Conservation (phyloP, 1,284 basidiomycete genomes). For the Athelia sp. region DNA sequence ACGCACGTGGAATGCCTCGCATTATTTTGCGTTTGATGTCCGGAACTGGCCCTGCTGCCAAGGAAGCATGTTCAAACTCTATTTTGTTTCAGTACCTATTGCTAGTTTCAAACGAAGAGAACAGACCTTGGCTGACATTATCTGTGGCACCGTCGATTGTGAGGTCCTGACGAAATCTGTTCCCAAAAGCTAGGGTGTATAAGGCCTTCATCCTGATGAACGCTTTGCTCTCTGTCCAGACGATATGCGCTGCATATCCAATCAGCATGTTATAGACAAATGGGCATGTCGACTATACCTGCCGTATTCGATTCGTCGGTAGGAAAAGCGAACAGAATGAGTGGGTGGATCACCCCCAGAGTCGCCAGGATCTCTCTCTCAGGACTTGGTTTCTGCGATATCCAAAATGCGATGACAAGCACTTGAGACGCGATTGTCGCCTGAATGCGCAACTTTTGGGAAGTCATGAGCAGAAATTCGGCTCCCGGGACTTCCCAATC, state of each 20-base stretch:
- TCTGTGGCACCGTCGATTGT: slow-evolving; percentile 31
- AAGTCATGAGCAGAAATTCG: slow-evolving; percentile 18
- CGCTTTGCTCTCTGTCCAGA: slow-evolving; percentile 31
- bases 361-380: slow-evolving; percentile 22
- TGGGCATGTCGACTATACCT: slow-evolving; percentile 15
- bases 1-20: slow-evolving; percentile 21
- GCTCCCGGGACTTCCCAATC: slow-evolving; percentile 29
- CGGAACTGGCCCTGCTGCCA: slow-evolving; percentile 20
- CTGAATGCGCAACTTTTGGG: slow-evolving; percentile 17
- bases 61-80: slow-evolving; percentile 32
- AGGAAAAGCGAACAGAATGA: slow-evolving; percentile 25
- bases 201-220: slow-evolving; percentile 32
- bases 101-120: neutral
- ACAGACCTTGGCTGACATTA: slow-evolving; percentile 18
- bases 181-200: slow-evolving; percentile 30
- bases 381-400: slow-evolving; percentile 16
- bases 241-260: slow-evolving; percentile 31
- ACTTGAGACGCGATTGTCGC: slow-evolving; percentile 24
- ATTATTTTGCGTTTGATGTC: slow-evolving; percentile 24
- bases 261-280: neutral
- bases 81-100: neutral
- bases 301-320: slow-evolving; percentile 24
- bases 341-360: slow-evolving; percentile 20
- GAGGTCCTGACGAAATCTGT: slow-evolving; percentile 28
- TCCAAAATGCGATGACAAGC: slow-evolving; percentile 19